Base-by-base conservation (phyloP, 176 grass and related monocot species). In the Ampelocalamus luodianensis region DNA sequence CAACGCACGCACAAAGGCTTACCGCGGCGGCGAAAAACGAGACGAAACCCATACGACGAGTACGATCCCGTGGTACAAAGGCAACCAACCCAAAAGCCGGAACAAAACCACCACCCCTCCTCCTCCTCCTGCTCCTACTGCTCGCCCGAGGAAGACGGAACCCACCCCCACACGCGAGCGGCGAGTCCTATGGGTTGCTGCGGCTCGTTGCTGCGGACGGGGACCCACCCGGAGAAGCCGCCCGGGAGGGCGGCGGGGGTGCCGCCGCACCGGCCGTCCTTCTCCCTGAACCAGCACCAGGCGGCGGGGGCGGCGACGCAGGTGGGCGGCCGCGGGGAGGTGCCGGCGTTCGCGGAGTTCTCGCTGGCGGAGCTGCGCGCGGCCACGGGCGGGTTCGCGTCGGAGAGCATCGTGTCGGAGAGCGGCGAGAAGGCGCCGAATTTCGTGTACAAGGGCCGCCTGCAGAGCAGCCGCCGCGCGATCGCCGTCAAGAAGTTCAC, bases 401-500 rank as follows among this genome's bases (percentile, higher is more conserved):
- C 77, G 6, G 85, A 80, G 76, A 95, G 94, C 79, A 95, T 98
- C 82, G 96, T 98, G 17, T 98, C 96, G 10, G 96, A 98, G 80
- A 95, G 96, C 84, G 93, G 96, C 65, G 91, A 98, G 7, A 98
- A 95, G 86, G 93, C 93, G 59, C 93, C 96, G 13, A 98, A 98
- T 88, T 80, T 92, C 45, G 96, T 98, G n/a, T 98, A 98, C 86
- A 89, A 72, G 87, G 96, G 96, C 18, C 89, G 81, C 62, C 86
- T 98, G 38, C 76, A 89, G 80, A 65, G 34, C 59, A 37, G 16
- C 60, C 82, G 69, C 77, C 85, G 87, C 74, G 88, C 87, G 87
- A 95, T 98, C 81, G 96, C 96, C 85, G 93, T 98, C 65, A 98
- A 98, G 91, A 98, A 98, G 84, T 98, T 98, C 82, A 37, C 87